Evolutionary conservation across 2,329 filamentous ascomycete species (phyloP), one percentile per base, ranked within the genome.

Genomic region (Sclerotinia minor): DNA sequence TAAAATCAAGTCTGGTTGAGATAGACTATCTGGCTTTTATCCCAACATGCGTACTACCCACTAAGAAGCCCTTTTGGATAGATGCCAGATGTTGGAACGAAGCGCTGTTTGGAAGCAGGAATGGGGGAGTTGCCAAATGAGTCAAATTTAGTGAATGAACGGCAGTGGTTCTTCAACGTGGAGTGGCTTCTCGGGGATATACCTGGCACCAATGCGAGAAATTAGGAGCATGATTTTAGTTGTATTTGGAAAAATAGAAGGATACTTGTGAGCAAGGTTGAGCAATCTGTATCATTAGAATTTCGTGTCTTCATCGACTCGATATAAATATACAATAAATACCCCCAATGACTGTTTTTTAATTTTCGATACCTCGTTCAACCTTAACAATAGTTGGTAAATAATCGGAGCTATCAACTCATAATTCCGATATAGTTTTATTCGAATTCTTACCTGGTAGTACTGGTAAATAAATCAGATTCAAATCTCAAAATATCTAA

Each of bases 71-170:
- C 58, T 21, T 49, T 49, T 2, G 58, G 58, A 11, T 49, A 60
- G 13, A 87, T 91, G 71, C 93, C 94, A 38, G 84, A 85, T 1
- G 86, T 89, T 11, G 94, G 92, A 63, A 97, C 87, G 79, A 95
- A 96, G 79, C 94, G 94, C 79, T 89, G 85, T 82, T 97, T 97
- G 69, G 89, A 85, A 21, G 85, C 85, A 0, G 93, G 92, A 67
- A 96, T 82, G 38, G 80, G 67, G 9, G 61, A 45, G 35, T 59
- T 60, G 11, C 61, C 54, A 26, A 57, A 68, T 3, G 57, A 35
- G 50, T 68, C 67, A 41, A 68, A 68, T 21, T 65, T 65, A 21
- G 67, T 60, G 11, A 60, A 60, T 17, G 58, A 24, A 44, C 44
- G 58, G 44, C 35, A 49, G 29, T 35, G 58, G 11, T 21, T 35